Conservation (phyloP, 495 filamentous ascomycete species). For the Xylaria scruposa region DNA sequence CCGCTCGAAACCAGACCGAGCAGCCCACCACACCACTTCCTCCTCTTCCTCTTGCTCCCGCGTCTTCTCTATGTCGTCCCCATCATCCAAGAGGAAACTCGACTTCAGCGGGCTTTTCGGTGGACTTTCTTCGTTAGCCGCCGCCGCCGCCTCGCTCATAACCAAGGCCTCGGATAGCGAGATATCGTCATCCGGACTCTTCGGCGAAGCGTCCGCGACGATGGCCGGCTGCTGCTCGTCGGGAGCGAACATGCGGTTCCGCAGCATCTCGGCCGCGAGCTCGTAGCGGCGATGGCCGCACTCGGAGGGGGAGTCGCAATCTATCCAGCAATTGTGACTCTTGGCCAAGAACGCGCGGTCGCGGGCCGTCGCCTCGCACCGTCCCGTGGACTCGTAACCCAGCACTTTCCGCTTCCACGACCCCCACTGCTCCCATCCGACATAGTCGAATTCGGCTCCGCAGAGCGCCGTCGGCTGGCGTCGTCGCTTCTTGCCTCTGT, state of each 20-base stretch:
- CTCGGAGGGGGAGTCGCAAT: slow-evolving; percentile 55
- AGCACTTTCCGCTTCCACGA: slow-evolving; percentile 45
- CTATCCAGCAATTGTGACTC: slow-evolving; percentile 46
- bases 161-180: neutral
- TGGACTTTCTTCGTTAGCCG: slow-evolving; percentile 7
- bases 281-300: slow-evolving; percentile 44
- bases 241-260: slow-evolving; percentile 9
- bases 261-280: slow-evolving; percentile 28
- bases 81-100: slow-evolving; percentile 33
- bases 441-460: slow-evolving; percentile 50
- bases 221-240: slow-evolving; percentile 5
- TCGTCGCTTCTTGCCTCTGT: slow-evolving; percentile 29
- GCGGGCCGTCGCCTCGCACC: slow-evolving; percentile 20
- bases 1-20: neutral
- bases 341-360: slow-evolving; percentile 36
- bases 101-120: slow-evolving; percentile 35
- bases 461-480: slow-evolving; percentile 30
- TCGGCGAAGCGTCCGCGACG: neutral
- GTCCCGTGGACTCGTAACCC: slow-evolving; percentile 29
- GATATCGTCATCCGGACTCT: slow-evolving; percentile 29
- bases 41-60: slow-evolving; percentile 3
- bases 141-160: neutral
- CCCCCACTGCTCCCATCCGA: slow-evolving; percentile 49
- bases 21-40: neutral
- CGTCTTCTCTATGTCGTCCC: slow-evolving; percentile 11